These are phyloP conservation scores for Penicillium arizonense DNA, from an alignment of 495 filamentous ascomycete genomes.

Conservation along the genomic window DNA sequence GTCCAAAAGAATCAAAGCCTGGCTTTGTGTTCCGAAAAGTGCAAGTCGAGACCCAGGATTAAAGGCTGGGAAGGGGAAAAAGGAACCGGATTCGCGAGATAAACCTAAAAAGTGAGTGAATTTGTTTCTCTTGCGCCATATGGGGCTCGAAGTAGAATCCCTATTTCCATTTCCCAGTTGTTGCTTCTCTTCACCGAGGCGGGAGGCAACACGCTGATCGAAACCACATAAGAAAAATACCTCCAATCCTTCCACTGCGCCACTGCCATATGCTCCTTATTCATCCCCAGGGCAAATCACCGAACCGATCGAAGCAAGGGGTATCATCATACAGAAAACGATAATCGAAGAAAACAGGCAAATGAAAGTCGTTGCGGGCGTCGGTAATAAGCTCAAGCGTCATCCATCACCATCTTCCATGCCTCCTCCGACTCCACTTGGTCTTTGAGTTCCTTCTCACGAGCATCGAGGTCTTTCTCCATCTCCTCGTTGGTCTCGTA, in stretches of 20 bases:
- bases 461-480: constrained; percentile 24
- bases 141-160: not conserved
- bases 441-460: constrained; percentile 19
- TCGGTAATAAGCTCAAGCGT: not conserved
- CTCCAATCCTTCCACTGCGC: not conserved
- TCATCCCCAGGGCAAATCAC: constrained; percentile 5
- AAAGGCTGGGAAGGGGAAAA: not conserved
- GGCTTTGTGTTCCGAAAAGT: too few species aligned
- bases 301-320: constrained; percentile 7
- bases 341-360: constrained; percentile 2
- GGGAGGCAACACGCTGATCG: not conserved
- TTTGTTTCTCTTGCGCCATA: not conserved
- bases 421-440: too few species aligned
- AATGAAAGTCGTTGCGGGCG: constrained; percentile 9
- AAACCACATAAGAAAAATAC: not conserved
- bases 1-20: too few species aligned
- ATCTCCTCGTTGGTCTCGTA: constrained; percentile 32
- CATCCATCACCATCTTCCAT: too few species aligned
- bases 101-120: constrained; percentile 3
- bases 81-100: not conserved
- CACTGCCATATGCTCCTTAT: constrained; percentile 6
- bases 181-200: not conserved
- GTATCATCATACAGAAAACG: constrained; percentile 12
- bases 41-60: not conserved
- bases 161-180: not conserved